Conservation (phyloP, 306 rosid genomes). For the Sechiopsis laciniata region DNA sequence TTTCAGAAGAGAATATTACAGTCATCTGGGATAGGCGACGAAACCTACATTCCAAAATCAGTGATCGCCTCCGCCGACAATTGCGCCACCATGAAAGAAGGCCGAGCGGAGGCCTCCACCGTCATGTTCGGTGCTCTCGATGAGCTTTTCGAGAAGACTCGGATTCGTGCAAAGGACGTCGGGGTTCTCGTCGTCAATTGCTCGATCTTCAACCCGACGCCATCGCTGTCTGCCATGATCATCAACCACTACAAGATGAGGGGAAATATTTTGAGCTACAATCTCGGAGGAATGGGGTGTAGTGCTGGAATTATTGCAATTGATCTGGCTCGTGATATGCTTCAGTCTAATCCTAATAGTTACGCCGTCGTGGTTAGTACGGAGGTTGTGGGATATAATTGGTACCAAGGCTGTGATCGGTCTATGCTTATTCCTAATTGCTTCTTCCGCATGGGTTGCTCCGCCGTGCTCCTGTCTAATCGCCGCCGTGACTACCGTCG, state of each 20-base stretch:
- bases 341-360: conserved; percentile 70
- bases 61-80: conserved; percentile 45
- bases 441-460: conserved; percentile 93
- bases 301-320: conserved; percentile 83
- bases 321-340: conserved; percentile 80
- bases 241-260: conserved; percentile 97
- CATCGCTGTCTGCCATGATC: conserved; percentile 90
- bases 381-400: conserved; percentile 77
- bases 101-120: conserved; percentile 70
- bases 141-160: conserved; percentile 77
- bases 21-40: conserved; percentile 87
- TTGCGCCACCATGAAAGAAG: conserved; percentile 86
- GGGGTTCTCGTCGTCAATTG: conserved; percentile 83
- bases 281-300: conserved; percentile 97
- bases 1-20: conserved; percentile 60
- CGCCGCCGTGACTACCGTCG: conserved; percentile 72
- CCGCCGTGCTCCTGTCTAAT: conserved; percentile 78
- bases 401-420: conserved; percentile 80
- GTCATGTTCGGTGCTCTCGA: conserved; percentile 94
- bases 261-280: conserved; percentile 83
- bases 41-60: conserved; percentile 67
- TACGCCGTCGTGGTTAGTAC: conserved; percentile 90
- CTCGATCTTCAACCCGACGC: conserved; percentile 95
- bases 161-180: conserved; percentile 71
- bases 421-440: conserved; percentile 90